Base-by-base conservation (phyloP, 2,329 filamentous ascomycete genomes). In the Clonostachys byssicola region DNA sequence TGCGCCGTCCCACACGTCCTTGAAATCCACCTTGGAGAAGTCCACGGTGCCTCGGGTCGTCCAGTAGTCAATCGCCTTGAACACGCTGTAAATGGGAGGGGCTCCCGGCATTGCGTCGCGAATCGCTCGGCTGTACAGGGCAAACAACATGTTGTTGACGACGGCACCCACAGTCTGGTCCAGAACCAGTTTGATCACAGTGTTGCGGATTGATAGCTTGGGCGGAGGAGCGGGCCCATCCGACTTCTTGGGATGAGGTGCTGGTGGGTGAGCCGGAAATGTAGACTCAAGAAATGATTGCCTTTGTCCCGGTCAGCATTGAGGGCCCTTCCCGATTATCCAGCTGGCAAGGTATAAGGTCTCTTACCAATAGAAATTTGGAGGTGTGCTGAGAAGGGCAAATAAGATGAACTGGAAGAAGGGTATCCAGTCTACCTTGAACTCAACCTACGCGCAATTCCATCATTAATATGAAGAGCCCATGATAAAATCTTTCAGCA, bases 301-400 rank as follows among this genome's bases (percentile, higher is more conserved):
- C 80, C 79, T 83, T 54, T 2, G n/a, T 44, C 52, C 39, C 23
- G 3, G 18, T 14, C 23, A 18, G n/a, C 17, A 18, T 20, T n/a
- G 9, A 8, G 12, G 14, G 5, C 4, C 40, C 13, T 42, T 7
- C 23, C 20, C 23, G 7, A n/a, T 8, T 12, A 40, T 7, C 36
- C 14, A 17, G 7, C 5, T 3, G 14, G 6, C 6, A 16, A 23
- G 17, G 1, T 12, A n/a, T 20, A 23, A 16, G 30, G n/a, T 23
- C n/a, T 64, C 69, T 56, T 64, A 83, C 91, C 90, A 96, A 57
- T 89, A 62, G 60, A 90, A 89, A 67, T 96, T 96, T 41, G 88
- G 88, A 4, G 91, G 90, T 39, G 85, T 86, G 64, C 78, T 85
- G 49, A 95, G 61, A 34, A 88, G 60, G 53, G 85, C 80, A 71